Conservation (phyloP, 2,329 filamentous ascomycete species). For the Ascochyta lentis region DNA sequence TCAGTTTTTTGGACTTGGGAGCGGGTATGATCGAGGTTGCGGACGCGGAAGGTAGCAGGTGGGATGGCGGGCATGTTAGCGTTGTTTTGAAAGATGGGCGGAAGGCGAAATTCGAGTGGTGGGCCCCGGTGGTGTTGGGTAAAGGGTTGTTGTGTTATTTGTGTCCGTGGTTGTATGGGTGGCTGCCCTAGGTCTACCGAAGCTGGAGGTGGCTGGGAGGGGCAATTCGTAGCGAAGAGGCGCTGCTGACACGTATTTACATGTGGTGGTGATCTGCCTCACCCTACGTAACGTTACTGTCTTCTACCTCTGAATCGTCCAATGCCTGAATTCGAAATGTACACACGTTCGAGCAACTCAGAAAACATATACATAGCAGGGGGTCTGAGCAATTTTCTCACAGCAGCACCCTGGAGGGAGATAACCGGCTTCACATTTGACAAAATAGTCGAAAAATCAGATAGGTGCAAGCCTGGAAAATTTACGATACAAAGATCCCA, state of each 20-base stretch:
- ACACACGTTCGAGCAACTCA: no score
- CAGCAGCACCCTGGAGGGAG: no score
- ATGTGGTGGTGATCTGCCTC: no score
- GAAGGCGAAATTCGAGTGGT: constrained; percentile 13
- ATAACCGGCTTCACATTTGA: no score
- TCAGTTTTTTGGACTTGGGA: constrained; percentile 55
- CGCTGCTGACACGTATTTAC: no score
- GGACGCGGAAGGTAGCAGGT: constrained; percentile 24
- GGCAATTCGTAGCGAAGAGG: no score
- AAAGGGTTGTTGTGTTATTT: constrained; percentile 10
- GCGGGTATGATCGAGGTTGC: constrained; percentile 59
- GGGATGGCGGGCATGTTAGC: constrained; percentile 16
- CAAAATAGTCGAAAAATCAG: no score
- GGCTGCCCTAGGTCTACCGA: not conserved
- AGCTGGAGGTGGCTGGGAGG: not conserved
- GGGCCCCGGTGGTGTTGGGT: constrained; percentile 4
- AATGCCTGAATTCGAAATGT: no score
- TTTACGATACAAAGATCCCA: no score
- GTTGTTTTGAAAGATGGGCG: constrained; percentile 11
- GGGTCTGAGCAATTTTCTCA: not conserved
- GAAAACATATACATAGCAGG: not conserved
- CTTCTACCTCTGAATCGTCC: no score
- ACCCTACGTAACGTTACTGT: no score
- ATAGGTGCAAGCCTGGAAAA: no score
- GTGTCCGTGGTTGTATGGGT: constrained; percentile 9